Evolutionary conservation across 106 monocot species (phyloP).

Genomic region (Alisma plantagoaquatica): DNA sequence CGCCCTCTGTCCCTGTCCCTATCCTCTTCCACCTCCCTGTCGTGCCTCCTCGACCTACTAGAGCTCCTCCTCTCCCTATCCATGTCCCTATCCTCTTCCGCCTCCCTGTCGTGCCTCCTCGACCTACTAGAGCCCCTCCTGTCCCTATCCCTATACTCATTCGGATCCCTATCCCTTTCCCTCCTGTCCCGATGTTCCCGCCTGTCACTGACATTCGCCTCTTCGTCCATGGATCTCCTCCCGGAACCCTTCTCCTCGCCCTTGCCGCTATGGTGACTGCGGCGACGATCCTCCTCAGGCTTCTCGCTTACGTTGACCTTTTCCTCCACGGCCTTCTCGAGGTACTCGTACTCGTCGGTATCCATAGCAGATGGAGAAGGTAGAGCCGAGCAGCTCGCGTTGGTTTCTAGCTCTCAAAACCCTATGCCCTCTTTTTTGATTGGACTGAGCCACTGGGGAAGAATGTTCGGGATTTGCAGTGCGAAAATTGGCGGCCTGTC

Average conservation of each 20-base stretch:
- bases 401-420: no score
- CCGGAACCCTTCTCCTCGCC: constrained; percentile 3
- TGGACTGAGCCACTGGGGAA: no score
- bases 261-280: neutral
- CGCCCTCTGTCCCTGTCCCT: constrained; percentile 5
- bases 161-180: neutral
- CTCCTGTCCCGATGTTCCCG: constrained; percentile 4
- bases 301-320: constrained; percentile 2
- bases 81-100: constrained; percentile 7
- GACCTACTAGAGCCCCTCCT: neutral
- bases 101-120: constrained; percentile 9
- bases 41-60: constrained; percentile 1
- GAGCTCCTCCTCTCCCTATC: constrained; percentile 10
- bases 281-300: constrained; percentile 5
- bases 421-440: no score
- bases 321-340: constrained; percentile 9
- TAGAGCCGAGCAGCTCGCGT: no score
- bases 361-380: constrained; percentile 6
- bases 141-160: constrained; percentile 6
- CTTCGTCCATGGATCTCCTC: constrained; percentile 6
- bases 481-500: no score
- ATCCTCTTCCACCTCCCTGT: constrained; percentile 1
- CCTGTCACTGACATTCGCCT: constrained; percentile 8
- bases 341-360: constrained; percentile 41
- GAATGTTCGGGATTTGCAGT: no score